Evolutionary conservation across 2,329 filamentous ascomycete genomes (phyloP).

Genomic region (Dryadomyces quercus-mongolicae): DNA sequence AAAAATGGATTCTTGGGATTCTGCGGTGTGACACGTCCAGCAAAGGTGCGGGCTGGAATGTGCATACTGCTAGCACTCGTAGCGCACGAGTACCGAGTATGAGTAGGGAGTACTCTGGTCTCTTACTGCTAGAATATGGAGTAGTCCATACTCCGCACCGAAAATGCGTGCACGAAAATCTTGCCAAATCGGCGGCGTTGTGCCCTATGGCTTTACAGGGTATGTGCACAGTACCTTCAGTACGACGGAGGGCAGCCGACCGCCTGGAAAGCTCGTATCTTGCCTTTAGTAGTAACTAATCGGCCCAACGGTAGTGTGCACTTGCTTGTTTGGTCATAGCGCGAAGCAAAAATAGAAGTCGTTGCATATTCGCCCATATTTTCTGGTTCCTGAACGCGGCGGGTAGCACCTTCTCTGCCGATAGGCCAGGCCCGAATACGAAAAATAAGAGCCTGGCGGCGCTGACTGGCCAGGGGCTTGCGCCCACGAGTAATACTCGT

Average conservation of each 20-base stretch:
- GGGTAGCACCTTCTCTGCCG: background rate
- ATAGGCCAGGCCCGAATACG: background rate
- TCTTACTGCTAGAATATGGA: too few relatives aligned
- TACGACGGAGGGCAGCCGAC: background rate
- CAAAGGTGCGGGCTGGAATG: background rate
- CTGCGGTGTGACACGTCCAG: background rate
- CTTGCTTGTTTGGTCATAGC: conserved; percentile 2
- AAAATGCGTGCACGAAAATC: too few relatives aligned
- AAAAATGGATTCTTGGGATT: background rate
- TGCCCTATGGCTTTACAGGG: too few relatives aligned
- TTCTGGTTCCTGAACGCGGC: background rate
- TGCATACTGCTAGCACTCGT: too few relatives aligned
- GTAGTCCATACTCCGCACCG: too few relatives aligned
- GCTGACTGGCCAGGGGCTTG: too few relatives aligned
- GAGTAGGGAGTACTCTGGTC: too few relatives aligned
- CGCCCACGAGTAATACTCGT: too few relatives aligned
- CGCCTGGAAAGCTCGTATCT: background rate
- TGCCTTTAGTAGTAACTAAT: background rate
- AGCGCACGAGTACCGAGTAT: too few relatives aligned
- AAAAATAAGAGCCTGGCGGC: background rate
- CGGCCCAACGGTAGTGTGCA: background rate
- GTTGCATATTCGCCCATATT: background rate
- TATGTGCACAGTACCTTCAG: too few relatives aligned
- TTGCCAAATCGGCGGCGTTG: too few relatives aligned
- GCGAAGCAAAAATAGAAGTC: conserved; percentile 5